Evolutionary conservation across 2,329 filamentous ascomycete species (phyloP), one percentile per base, ranked within the genome.

Genomic region (Penicillium digitatum): DNA sequence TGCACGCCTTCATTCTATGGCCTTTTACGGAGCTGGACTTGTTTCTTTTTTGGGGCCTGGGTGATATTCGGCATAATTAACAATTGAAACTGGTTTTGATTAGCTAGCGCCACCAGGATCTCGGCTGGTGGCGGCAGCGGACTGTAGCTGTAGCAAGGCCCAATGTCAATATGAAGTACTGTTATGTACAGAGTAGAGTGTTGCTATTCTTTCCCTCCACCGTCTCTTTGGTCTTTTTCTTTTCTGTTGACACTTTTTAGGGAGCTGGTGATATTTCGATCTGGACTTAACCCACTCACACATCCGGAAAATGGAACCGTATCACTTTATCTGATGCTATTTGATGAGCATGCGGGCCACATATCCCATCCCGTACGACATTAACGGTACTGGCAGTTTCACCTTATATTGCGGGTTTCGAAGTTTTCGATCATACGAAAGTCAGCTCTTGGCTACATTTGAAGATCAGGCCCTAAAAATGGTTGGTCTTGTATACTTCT

Each of bases 111-210:
- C 46, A 50, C 38, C 24, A 50, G 12, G 18, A 34, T 27, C 39
- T 40, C 40, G 45, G 26, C 26, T 38, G 39, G 24, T 18, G 32
- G 14, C 18, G 39, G 39, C 26, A 24, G 31, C 29, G 31, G 12
- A 18, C 22, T 50, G 46, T 40, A 54, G 24, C 32, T 54, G 52
- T 54, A 54, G 11, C 32, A 20, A 45, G 40, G 40, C 39, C 52
- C 52, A 50, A 51, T 39, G 26, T 50, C 24, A 38, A 39, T 12
- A 27, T 5, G 24, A 3, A 29, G n/a, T 40, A 11, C 40, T 5
- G 14, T 40, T 14, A n/a, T n/a, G n/a, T n/a, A n/a, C n/a, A n/a
- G n/a, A n/a, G n/a, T n/a, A n/a, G n/a, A n/a, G n/a, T n/a, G n/a
- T n/a, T n/a, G n/a, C n/a, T n/a, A n/a, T n/a, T n/a, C n/a, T n/a